Conservation (phyloP, 768 basidiomycete genomes). For the Lactarius sp. region DNA sequence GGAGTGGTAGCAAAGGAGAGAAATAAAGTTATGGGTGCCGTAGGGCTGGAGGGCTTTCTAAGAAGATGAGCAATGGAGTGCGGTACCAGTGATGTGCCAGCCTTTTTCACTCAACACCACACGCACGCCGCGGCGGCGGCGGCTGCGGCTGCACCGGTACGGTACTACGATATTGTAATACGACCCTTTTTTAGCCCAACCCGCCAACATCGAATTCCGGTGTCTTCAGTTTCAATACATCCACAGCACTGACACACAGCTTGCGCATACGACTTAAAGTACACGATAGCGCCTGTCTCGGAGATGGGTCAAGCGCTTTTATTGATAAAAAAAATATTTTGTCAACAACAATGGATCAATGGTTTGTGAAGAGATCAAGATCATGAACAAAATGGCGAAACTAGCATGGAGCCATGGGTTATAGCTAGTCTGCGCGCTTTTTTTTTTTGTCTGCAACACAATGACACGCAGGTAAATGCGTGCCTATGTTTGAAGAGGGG, state of each 20-base stretch:
- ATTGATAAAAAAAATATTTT: constrained; percentile 14
- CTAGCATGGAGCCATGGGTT: background rate
- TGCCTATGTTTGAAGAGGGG: constrained; percentile 21
- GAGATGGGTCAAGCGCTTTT: constrained; percentile 3
- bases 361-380: constrained; percentile 2
- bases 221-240: too few relatives aligned
- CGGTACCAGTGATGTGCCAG: constrained; percentile 1
- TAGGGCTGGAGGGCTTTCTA: constrained; percentile 12
- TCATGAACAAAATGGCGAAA: background rate
- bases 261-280: background rate
- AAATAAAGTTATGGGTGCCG: background rate
- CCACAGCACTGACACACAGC: background rate
- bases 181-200: background rate
- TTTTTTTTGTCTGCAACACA: constrained; percentile 9
- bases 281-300: constrained; percentile 1
- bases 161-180: too few relatives aligned
- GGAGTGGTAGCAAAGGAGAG: background rate
- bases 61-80: constrained; percentile 3
- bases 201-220: too few relatives aligned
- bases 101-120: constrained; percentile 2
- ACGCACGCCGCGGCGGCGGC: background rate
- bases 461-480: background rate
- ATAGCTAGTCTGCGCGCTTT: background rate
- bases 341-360: constrained; percentile 2
- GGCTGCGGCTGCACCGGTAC: background rate